Conservation (phyloP, 441 rosid species). For the Daphne laureola region DNA sequence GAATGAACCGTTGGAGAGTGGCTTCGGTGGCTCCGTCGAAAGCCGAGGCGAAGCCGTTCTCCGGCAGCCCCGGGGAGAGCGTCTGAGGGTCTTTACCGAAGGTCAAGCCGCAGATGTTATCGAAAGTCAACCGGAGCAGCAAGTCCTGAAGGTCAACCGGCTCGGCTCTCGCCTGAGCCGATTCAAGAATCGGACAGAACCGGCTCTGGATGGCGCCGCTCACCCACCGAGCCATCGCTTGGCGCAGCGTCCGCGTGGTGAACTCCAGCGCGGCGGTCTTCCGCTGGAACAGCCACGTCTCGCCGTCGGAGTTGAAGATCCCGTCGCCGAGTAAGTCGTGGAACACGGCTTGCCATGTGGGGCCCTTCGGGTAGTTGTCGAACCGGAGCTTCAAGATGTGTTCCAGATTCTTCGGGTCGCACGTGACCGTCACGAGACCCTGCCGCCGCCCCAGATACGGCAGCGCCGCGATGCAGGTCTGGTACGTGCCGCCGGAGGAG, state of each 20-base stretch:
- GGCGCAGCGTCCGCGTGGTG: conserved; percentile 81
- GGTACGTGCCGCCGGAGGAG: conserved; percentile 67
- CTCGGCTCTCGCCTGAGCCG: conserved; percentile 32
- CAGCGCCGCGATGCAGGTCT: conserved; percentile 56
- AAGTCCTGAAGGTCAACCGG: conserved; percentile 78
- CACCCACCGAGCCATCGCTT: conserved; percentile 91
- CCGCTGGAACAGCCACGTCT: conserved; percentile 82
- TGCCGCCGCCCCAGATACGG: conserved; percentile 58
- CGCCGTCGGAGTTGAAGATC: conserved; percentile 79
- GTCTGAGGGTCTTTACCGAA: conserved; percentile 82
- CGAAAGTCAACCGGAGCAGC: conserved; percentile 74
- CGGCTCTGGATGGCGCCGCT: conserved; percentile 61
- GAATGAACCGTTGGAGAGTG: conserved; percentile 60
- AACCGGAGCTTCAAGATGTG: conserved; percentile 64
- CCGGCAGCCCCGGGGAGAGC: conserved; percentile 43
- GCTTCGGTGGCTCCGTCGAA: conserved; percentile 86
- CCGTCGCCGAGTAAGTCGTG: conserved; percentile 83
- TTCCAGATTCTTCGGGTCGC: conserved; percentile 74
- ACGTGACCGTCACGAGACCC: conserved; percentile 86
- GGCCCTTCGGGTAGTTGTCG: conserved; percentile 83
- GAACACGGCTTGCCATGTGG: conserved; percentile 73
- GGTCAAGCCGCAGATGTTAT: conserved; percentile 79
- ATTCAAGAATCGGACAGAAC: conserved; percentile 53
- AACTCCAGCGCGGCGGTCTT: conserved; percentile 87
- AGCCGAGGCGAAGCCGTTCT: conserved; percentile 60